Base-by-base conservation (phyloP, 192 early-diverging fungal species). In the Umbelopsis vinacea region DNA sequence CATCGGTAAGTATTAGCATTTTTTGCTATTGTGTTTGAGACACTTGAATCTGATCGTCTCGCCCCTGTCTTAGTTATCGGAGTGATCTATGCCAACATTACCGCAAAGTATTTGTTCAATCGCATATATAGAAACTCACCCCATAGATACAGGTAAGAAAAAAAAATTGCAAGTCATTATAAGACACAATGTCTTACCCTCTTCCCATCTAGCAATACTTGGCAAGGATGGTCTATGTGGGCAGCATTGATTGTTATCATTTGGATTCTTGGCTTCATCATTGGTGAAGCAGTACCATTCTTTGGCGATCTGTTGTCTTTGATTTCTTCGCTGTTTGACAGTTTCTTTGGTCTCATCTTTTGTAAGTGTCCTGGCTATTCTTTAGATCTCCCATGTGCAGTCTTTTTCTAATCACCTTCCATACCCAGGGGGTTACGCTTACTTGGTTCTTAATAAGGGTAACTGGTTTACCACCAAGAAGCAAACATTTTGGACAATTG, bases 141-240 rank as follows among this genome's bases (percentile, higher is more conserved):
- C 17, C 57, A 63, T 37, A 9, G 57, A 29, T 63, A 63, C 33
- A 63, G 57, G 57, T 63, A 63, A 37, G 7, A 26, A 29, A 24
- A 23, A n/a, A 8, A 10, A 15, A 46, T 46, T 33, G 3, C 5
- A 29, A 57, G 9, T 29, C 14, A 4, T 19, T 14, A 55, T 19
- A 4, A 43, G 40, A 43, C 0, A 63, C 3, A 19, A n/a, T 63
- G 57, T 35, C 33, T 63, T 5, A 63, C 33, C 29, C 3, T 1
- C 19, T 35, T 19, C 6, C 14, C 33, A 26, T 63, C 24, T 37
- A 63, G 57, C 33, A 63, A 63, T 4, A 63, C 57, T 37, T 63
- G 57, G 57, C 57, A 63, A 63, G 57, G 57, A 63, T 63, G 57
- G 57, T 22, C 24, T 35, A 37, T 63, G 57, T 63, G 57, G 57